phyloP scores from a whole-genome alignment of 257 asterid species.

The Ballota nigra region DNA sequence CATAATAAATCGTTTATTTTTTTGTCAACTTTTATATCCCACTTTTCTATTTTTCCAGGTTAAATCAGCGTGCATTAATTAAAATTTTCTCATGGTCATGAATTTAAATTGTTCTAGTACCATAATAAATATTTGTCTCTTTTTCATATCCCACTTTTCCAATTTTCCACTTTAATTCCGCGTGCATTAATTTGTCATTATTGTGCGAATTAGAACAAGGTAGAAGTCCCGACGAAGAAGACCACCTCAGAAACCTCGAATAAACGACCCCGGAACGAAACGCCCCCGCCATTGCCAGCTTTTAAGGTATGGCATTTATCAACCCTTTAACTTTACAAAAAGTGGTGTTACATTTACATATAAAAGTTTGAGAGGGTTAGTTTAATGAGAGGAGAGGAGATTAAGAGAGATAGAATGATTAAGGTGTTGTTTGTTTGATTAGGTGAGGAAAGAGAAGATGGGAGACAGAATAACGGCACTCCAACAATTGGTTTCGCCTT shows the following conservation, averaged over 20 bases:
- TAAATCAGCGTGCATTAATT: not conserved
- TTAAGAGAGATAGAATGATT: slow-evolving; percentile 21
- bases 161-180: too few species aligned
- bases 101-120: too few species aligned
- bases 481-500: slow-evolving; percentile 94
- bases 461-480: slow-evolving; percentile 97
- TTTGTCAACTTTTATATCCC: not conserved
- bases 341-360: not conserved
- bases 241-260: slow-evolving; percentile 42
- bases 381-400: slow-evolving; percentile 6
- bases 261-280: slow-evolving; percentile 61
- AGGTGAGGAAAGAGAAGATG: slow-evolving; percentile 96
- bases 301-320: slow-evolving; percentile 48
- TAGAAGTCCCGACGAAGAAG: slow-evolving; percentile 44
- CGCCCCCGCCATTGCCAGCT: slow-evolving; percentile 66
- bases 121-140: too few species aligned
- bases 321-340: slow-evolving; percentile 15
- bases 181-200: not conserved
- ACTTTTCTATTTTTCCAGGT: too few species aligned
- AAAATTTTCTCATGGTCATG: too few species aligned
- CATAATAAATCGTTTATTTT: too few species aligned
- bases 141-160: too few species aligned
- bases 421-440: slow-evolving; percentile 27
- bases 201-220: slow-evolving; percentile 26
- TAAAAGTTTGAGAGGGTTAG: not conserved